phyloP scores from a whole-genome alignment of 78 protist genomes.

The Dictyostelium intermedium region DNA sequence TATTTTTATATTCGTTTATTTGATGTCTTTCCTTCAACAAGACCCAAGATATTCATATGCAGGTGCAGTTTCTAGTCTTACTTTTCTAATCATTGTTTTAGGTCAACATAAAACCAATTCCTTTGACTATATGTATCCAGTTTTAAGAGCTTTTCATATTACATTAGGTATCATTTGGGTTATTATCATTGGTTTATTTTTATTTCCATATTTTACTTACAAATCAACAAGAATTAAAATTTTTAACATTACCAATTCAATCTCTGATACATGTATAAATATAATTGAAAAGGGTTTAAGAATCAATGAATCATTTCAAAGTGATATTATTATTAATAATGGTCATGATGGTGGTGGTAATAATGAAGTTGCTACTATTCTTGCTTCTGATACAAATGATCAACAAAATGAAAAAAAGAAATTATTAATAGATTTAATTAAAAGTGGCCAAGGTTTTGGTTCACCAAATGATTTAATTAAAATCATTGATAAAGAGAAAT shows the following conservation, averaged over 20 bases:
- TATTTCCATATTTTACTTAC: conserved; percentile 47
- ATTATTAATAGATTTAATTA: not conserved
- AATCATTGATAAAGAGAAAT: not conserved
- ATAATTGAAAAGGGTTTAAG: conserved; percentile 5
- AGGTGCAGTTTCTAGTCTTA: conserved; percentile 31
- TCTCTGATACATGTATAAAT: conserved; percentile 3
- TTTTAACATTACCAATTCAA: not conserved
- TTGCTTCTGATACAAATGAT: too few relatives aligned
- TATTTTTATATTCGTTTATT: conserved; percentile 18
- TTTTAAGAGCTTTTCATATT: conserved; percentile 25
- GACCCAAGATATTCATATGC: conserved; percentile 23
- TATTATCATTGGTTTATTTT: not conserved
- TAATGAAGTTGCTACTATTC: too few relatives aligned
- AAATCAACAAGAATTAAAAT: conserved; percentile 12
- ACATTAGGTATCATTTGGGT: conserved; percentile 43
- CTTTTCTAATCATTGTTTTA: conserved; percentile 7
- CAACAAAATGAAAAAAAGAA: not conserved
- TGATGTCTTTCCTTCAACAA: conserved; percentile 43
- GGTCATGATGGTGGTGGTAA: not conserved
- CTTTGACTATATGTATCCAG: conserved; percentile 19
- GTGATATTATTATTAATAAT: not conserved
- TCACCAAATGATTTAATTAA: not conserved
- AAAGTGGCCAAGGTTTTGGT: not conserved
- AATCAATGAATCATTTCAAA: not conserved
- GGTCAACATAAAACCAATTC: not conserved